Conservation (phyloP, 257 asterid genomes). For the Capsicum chinense region DNA sequence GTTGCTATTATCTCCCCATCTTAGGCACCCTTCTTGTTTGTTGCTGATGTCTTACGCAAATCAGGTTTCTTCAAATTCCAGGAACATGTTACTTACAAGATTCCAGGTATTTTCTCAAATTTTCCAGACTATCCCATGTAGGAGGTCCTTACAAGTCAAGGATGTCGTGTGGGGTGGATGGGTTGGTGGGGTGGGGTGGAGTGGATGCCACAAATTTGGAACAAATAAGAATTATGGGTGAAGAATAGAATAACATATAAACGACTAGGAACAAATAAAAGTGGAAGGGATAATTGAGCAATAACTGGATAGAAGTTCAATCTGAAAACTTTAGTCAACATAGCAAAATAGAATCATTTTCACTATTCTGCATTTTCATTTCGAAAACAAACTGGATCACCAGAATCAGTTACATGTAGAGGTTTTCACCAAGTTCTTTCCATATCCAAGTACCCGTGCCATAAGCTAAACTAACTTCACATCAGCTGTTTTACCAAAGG, state of each 20-base stretch:
- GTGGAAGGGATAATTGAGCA: neutral
- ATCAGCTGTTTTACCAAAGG: neutral
- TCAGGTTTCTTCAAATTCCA: neutral
- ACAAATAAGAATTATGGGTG: neutral
- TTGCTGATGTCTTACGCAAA: neutral
- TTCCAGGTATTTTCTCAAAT: neutral
- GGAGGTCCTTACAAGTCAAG: neutral
- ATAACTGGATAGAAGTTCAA: neutral
- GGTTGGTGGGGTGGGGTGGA: neutral
- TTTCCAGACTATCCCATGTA: neutral
- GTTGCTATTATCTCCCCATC: slow-evolving; percentile 22
- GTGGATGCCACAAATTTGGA: slow-evolving; percentile 11
- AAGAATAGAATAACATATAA: neutral
- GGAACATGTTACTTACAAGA: slow-evolving; percentile 14
- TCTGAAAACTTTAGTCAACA: neutral
- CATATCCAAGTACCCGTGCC: neutral
- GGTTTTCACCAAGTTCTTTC: neutral
- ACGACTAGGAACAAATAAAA: neutral
- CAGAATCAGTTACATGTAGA: slow-evolving; percentile 10
- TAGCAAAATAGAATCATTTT: neutral
- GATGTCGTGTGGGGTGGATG: neutral
- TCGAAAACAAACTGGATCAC: neutral
- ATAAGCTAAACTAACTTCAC: slow-evolving; percentile 22
- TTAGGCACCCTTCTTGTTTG: neutral
- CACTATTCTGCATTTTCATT: neutral